Evolutionary conservation across 148 eudicot genomes (phyloP).

Genomic region (Fagopyrum esculentum): DNA sequence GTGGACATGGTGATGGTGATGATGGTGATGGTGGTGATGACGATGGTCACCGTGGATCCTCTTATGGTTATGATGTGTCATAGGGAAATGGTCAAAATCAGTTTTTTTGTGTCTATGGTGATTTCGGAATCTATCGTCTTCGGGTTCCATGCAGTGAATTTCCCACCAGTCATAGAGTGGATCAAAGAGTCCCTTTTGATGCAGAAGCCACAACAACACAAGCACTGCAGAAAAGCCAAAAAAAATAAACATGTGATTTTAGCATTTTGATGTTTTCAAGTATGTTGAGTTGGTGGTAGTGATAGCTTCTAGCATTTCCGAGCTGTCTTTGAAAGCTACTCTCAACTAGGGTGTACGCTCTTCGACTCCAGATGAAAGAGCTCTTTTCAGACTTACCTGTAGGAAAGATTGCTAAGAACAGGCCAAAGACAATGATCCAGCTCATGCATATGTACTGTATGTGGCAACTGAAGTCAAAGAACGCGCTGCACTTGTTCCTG

Average conservation of each 20-base stretch:
- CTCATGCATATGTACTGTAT: slow-evolving; percentile 88
- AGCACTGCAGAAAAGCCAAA: slow-evolving; percentile 37
- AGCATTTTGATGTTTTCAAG: neutral
- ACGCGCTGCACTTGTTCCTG: slow-evolving; percentile 69
- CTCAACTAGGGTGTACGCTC: neutral
- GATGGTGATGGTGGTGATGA: too few relatives aligned
- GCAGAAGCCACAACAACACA: slow-evolving; percentile 85
- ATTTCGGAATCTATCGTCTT: slow-evolving; percentile 24
- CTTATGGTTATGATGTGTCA: neutral
- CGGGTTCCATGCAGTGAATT: slow-evolving; percentile 43
- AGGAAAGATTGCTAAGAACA: slow-evolving; percentile 69
- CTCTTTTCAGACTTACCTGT: slow-evolving; percentile 38
- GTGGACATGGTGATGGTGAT: neutral
- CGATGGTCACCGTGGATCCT: too few relatives aligned
- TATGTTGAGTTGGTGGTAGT: too few relatives aligned
- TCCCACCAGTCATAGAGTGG: slow-evolving; percentile 97
- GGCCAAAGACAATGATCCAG: slow-evolving; percentile 75
- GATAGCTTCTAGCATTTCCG: too few relatives aligned
- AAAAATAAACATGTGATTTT: neutral
- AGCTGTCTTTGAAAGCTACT: neutral
- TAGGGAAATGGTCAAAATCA: slow-evolving; percentile 18
- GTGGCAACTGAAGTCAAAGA: slow-evolving; percentile 91
- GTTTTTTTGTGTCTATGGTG: slow-evolving; percentile 21
- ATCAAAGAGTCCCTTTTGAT: slow-evolving; percentile 90
- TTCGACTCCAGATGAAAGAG: neutral